Conservation (phyloP, 352 stramenopile genomes). For the Blastocystis sp. region DNA sequence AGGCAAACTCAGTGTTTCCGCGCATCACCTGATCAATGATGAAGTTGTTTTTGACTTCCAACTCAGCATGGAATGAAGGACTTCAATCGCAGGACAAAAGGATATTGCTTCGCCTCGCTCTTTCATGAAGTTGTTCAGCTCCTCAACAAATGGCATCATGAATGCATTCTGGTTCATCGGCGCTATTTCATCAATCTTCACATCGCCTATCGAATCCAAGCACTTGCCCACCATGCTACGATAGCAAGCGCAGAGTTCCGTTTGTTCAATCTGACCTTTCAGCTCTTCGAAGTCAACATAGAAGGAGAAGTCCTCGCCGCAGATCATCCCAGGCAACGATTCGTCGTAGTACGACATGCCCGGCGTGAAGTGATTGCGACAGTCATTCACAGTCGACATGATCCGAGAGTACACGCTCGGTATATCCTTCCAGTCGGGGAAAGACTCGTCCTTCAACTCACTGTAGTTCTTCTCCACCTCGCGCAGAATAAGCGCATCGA, state of each 20-base stretch:
- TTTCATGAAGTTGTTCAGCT: not conserved
- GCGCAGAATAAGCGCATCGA: not conserved
- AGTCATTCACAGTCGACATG: not conserved
- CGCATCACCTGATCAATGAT: not conserved
- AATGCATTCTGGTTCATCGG: not conserved
- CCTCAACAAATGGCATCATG: not conserved
- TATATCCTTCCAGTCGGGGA: not conserved
- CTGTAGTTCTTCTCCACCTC: not conserved
- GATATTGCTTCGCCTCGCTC: not conserved
- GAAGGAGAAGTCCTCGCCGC: not conserved
- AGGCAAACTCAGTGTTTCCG: constrained; percentile 30
- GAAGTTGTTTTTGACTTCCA: not conserved
- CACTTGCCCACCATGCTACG: not conserved
- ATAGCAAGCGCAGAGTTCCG: not conserved
- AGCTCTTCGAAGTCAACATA: not conserved
- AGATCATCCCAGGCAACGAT: not conserved
- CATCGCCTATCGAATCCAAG: not conserved
- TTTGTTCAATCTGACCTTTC: not conserved
- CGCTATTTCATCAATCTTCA: not conserved
- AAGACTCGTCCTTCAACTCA: not conserved
- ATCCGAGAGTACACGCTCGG: not conserved
- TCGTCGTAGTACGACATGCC: not conserved
- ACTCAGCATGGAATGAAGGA: not conserved
- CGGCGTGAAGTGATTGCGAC: not conserved
- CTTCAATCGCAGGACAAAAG: not conserved